Percentiles rank a stretch among this genome's conserved stretches.
Evolutionary conservation across 225 moss, liverwort and hornwort genomes (phyloP).

Genomic region (Neckera pumila): DNA sequence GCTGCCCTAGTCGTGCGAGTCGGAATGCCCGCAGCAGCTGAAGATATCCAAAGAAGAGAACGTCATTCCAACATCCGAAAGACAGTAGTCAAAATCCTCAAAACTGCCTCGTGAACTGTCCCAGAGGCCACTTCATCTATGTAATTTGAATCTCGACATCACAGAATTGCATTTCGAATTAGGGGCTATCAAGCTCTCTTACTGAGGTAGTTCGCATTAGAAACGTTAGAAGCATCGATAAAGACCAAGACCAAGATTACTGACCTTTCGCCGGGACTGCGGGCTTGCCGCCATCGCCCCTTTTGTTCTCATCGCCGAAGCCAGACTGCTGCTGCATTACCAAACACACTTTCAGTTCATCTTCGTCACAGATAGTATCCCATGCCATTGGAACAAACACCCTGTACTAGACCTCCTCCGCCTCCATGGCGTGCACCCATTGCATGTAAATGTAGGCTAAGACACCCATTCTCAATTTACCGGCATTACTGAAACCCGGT

Average conservation of each 20-base stretch:
- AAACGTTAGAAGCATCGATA: too few species aligned
- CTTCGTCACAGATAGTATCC: not conserved
- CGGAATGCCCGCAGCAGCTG: slow-evolving; percentile 10
- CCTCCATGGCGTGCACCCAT: not conserved
- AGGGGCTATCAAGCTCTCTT: too few species aligned
- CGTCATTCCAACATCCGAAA: not conserved
- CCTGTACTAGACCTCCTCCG: not conserved
- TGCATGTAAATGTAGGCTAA: not conserved
- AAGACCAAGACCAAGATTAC: not conserved
- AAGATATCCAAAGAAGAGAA: not conserved
- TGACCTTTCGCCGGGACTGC: slow-evolving; percentile 28
- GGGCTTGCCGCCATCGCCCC: slow-evolving; percentile 38
- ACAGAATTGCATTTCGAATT: not conserved
- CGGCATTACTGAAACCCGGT: not conserved
- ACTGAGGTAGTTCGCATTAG: not conserved
- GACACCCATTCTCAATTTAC: not conserved
- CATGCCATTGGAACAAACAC: not conserved
- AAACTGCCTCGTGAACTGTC: not conserved
- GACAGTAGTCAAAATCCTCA: not conserved
- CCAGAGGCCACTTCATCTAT: not conserved
- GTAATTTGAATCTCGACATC: not conserved
- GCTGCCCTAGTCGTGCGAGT: slow-evolving; percentile 28
- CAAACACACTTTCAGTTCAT: not conserved
- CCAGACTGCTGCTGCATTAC: slow-evolving; percentile 34
- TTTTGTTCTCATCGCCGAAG: slow-evolving; percentile 46